Conservation (phyloP, 441 rosid genomes). For the Erodium trifolium region DNA sequence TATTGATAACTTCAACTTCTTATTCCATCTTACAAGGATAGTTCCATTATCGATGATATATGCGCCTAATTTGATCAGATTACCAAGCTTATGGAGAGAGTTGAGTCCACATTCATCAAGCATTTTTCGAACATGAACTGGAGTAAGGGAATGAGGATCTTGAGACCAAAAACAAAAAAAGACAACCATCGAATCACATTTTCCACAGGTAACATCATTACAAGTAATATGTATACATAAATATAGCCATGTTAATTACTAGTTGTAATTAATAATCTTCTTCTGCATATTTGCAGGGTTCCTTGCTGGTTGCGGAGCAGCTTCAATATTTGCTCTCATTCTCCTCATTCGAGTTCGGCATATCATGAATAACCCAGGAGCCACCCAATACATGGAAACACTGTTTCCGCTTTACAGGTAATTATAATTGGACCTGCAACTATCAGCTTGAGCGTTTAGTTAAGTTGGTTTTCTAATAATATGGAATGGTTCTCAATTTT, state of each 20-base stretch:
- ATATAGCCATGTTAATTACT: too few relatives aligned
- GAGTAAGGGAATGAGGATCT: conserved; percentile 48
- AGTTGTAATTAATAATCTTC: too few relatives aligned
- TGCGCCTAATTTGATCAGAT: too few relatives aligned
- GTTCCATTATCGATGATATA: too few relatives aligned
- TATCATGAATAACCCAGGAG: conserved; percentile 29
- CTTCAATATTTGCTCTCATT: conserved; percentile 48
- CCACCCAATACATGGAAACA: conserved; percentile 47
- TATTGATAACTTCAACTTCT: too few relatives aligned
- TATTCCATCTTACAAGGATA: too few relatives aligned
- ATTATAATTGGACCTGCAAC: too few relatives aligned
- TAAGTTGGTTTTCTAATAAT: too few relatives aligned
- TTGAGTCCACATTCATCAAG: conserved; percentile 66
- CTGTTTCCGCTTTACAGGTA: conserved; percentile 77
- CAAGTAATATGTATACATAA: too few relatives aligned
- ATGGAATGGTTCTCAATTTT: too few relatives aligned
- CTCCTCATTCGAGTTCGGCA: conserved; percentile 38
- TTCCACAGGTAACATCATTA: conserved; percentile 27
- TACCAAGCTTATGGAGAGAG: conserved; percentile 53
- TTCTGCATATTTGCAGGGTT: conserved; percentile 35
- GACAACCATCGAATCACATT: conserved; percentile 55
- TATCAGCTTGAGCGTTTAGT: too few relatives aligned
- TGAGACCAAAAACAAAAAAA: conserved; percentile 49
- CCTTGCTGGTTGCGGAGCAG: conserved; percentile 49
- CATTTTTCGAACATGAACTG: conserved; percentile 63